phyloP scores from a whole-genome alignment of 352 stramenopile genomes.

The Saprolegnia parasitica region DNA sequence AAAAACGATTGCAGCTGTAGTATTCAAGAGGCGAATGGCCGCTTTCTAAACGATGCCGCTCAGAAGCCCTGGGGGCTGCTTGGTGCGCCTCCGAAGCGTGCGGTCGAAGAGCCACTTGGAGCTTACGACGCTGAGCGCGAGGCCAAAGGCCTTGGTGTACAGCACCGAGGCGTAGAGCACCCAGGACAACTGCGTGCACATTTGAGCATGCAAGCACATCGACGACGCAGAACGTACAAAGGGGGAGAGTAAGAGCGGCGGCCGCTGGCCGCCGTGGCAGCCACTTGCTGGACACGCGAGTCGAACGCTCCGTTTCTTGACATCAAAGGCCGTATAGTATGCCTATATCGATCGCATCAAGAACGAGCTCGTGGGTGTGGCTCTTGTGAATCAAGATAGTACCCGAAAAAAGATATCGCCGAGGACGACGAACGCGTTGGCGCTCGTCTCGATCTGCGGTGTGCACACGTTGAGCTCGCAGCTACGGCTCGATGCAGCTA shows the following conservation, averaged over 20 bases:
- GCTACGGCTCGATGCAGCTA: not conserved
- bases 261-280: conserved; percentile 38
- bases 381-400: not conserved
- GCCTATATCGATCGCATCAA: conserved; percentile 20
- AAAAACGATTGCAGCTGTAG: no score
- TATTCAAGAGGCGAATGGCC: no score
- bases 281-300: conserved; percentile 40
- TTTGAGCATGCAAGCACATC: not conserved
- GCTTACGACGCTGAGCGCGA: not conserved
- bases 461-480: conserved; percentile 51
- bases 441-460: conserved; percentile 53
- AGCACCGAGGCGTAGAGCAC: not conserved
- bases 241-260: conserved; percentile 36
- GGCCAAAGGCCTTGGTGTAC: conserved; percentile 19
- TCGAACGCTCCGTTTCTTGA: conserved; percentile 35
- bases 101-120: conserved; percentile 11
- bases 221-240: not conserved
- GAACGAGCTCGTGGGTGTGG: not conserved
- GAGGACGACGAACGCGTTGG: conserved; percentile 46
- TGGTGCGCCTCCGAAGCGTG: not conserved
- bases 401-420: conserved; percentile 56
- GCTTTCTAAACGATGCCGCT: not conserved
- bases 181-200: not conserved
- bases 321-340: conserved; percentile 69
- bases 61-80: not conserved